Evolutionary conservation across 139 green algal genomes (phyloP), one percentile per base, ranked within the genome.

Genomic region (Mychonastes homosphaera): DNA sequence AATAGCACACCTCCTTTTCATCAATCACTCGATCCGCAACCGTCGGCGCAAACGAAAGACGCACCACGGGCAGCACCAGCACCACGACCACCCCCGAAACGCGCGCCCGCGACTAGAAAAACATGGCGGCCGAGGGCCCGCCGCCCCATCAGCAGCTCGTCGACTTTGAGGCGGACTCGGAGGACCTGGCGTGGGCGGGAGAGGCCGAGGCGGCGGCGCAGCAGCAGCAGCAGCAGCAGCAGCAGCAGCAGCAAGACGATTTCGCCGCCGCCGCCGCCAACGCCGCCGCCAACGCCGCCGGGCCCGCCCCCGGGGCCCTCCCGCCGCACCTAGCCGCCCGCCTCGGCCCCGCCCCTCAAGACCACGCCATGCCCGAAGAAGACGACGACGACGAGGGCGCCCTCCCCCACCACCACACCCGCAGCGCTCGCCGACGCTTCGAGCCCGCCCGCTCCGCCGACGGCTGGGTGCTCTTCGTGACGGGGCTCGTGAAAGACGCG

Each of bases 401-500:
- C 44, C 60, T 61, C 40, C 44, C 50, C 10, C 50, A 51, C 3
- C 61, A 62, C 38, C 50, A 67, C 18, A 41, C 50, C 2, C 33
- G 60, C 21, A 51, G 61, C 23, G 46, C 39, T 16, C 32, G 46
- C 10, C 50, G 61, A 18, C 50, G 61, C 50, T 45, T 27, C 23
- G 61, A 51, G 10, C 61, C 61, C 30, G 61, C 61, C 12, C 60
- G 61, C 41, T 67, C 84, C 33, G 83, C 96, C 43, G 90, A 97
- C 62, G 91, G 90, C 47, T 98, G 88, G 88, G 84, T 97, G 13
- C 49, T 98, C 18, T 81, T 98, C 24, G 78, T 95, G 6, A 92
- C 86, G 0, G 77, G 77, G 24, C 73, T 98, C 24, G 85, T 98
- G 60, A 92, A 98, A 54, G 91, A 98, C 76, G 85, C 90, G 1